phyloP scores from a whole-genome alignment of 73 alveolate genomes.

The Diophrys appendiculata region DNA sequence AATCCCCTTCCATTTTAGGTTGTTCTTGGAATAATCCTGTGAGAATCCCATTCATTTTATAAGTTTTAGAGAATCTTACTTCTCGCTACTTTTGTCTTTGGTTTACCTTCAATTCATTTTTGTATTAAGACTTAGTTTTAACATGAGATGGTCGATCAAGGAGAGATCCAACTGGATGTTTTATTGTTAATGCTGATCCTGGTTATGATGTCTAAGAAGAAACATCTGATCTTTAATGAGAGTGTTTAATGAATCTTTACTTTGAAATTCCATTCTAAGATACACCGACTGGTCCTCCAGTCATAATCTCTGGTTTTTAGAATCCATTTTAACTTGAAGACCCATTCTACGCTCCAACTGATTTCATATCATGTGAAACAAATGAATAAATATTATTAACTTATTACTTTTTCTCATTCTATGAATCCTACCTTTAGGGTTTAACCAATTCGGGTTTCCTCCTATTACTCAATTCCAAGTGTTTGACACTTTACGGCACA shows the following conservation, averaged over 20 bases:
- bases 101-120: neutral
- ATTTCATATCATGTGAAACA: neutral
- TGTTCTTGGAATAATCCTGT: neutral
- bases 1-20: neutral
- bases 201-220: neutral
- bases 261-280: neutral
- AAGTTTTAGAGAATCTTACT: neutral
- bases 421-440: neutral
- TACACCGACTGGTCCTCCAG: neutral
- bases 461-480: too few relatives aligned
- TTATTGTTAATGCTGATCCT: neutral
- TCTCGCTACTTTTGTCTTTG: neutral
- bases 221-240: neutral
- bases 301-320: neutral
- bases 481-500: too few relatives aligned
- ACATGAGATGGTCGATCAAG: neutral
- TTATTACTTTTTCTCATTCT: neutral
- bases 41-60: neutral
- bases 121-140: neutral
- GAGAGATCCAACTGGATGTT: neutral
- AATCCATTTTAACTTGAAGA: neutral
- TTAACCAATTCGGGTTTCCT: neutral
- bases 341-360: neutral
- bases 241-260: neutral
- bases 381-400: neutral